Evolutionary conservation across 108 stramenopile species (phyloP).

Genomic region (Bacterosira constricta): DNA sequence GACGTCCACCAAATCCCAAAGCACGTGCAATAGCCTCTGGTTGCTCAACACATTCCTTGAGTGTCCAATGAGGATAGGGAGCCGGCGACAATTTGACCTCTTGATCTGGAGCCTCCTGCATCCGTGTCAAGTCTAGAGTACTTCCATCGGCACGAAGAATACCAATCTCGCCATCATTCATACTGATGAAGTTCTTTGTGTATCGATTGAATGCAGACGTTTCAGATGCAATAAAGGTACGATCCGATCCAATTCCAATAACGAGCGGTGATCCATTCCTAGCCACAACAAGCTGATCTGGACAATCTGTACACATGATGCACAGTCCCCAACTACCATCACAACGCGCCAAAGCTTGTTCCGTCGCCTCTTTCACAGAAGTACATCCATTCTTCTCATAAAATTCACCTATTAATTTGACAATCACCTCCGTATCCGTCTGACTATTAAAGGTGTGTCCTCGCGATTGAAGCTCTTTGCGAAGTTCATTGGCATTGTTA

Average conservation of each 20-base stretch:
- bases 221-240: conserved; percentile 96
- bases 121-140: conserved; percentile 85
- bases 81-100: conserved; percentile 92
- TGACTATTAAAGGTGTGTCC: conserved; percentile 91
- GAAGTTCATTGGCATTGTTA: conserved; percentile 93
- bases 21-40: conserved; percentile 83
- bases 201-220: conserved; percentile 97
- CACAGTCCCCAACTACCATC: conserved; percentile 96
- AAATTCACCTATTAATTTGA: conserved; percentile 89
- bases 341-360: conserved; percentile 82
- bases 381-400: conserved; percentile 53
- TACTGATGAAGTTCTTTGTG: conserved; percentile 97
- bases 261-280: conserved; percentile 98
- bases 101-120: conserved; percentile 91
- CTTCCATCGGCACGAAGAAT: conserved; percentile 91
- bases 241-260: conserved; percentile 93
- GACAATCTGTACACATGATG: conserved; percentile 82
- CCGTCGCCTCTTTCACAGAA: conserved; percentile 83
- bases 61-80: conserved; percentile 96
- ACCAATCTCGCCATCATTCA: conserved; percentile 99
- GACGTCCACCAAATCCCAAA: conserved; percentile 90
- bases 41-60: conserved; percentile 84
- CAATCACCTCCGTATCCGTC: conserved; percentile 99
- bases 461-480: conserved; percentile 76
- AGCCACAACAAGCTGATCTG: conserved; percentile 94